Base-by-base conservation (phyloP, 768 basidiomycete genomes). In the Boletus rufocinnamomeus region DNA sequence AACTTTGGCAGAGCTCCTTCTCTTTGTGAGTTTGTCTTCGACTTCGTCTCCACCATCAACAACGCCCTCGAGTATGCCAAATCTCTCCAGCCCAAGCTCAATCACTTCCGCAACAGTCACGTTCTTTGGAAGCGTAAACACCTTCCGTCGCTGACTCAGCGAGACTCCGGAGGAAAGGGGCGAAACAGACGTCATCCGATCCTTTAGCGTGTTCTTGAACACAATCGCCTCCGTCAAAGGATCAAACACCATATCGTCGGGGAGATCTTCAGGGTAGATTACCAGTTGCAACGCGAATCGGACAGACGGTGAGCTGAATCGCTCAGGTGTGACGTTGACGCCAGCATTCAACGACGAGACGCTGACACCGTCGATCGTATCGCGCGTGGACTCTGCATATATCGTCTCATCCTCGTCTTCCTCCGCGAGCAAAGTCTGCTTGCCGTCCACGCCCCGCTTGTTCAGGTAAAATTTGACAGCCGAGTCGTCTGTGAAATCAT, bases 31-130 rank as follows among this genome's bases (percentile, higher is more conserved):
- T 70, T 96, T 95, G 70, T 98, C 96, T 73, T 99, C 97, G 1
- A 99, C 84, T 67, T 98, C 96, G 71, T 99, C 97, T 2, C 97
- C 97, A 2, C 97, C 97, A 71, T 98, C 95, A 3, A 98, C 96
- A 2, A 99, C 94, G n/a, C 95, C 97, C 40, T 97, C 96, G 37
- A 84, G 77, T 56, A 99, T 97, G 3, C 97, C 97, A 68, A 98
- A 98, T 57, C 94, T 77, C 68, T 98, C 97, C 61, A 99, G 70
- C 6, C 89, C 91, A 38, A 91, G 79, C 72, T 99, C 97, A 40
- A 97, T 93, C 16, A 95, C 95, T 73, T 99, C 97, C 0, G 95
- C 93, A 4, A 98, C 97, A 0, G 93, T 98, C 37, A 91, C 87
- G 66, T 97, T 98, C 74, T 93, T 90, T 1, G 96, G 93, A 75